Percentiles rank a stretch among this genome's conserved stretches.
phyloP scores from a whole-genome alignment of 2,329 filamentous ascomycete species.

The Claviceps sp. region DNA sequence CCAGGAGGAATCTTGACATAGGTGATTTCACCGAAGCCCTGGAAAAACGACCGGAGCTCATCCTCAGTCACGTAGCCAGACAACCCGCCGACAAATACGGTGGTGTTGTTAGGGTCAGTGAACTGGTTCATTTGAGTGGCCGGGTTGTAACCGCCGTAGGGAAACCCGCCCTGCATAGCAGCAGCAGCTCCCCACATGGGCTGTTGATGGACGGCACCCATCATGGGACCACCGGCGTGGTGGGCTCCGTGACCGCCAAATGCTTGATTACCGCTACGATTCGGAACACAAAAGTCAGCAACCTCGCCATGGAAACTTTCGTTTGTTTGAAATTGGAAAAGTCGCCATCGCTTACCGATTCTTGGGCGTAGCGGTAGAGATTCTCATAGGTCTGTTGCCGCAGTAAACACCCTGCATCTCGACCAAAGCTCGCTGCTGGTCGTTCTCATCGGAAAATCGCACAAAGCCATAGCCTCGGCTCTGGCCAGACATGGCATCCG shows the following conservation, averaged over 20 bases:
- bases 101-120: constrained; percentile 98
- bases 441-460: constrained; percentile 86
- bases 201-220: constrained; percentile 29
- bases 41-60: constrained; percentile 99
- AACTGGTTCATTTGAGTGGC: constrained; percentile 84
- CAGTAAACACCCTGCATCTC: constrained; percentile 99
- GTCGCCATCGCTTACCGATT: constrained; percentile 42
- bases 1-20: constrained; percentile 99
- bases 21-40: constrained; percentile 97
- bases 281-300: constrained; percentile 2
- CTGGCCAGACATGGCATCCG: constrained; percentile 93
- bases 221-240: constrained; percentile 30
- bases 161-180: constrained; percentile 21
- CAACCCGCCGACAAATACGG: constrained; percentile 92
- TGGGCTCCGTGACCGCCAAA: constrained; percentile 29
- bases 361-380: constrained; percentile 95
- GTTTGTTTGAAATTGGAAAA: too few species aligned
- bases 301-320: background rate
- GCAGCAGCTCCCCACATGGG: constrained; percentile 27
- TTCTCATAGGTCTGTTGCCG: constrained; percentile 96
- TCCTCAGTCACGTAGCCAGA: constrained; percentile 98
- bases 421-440: constrained; percentile 87
- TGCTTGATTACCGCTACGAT: constrained; percentile 23
- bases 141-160: constrained; percentile 33
- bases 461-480: constrained; percentile 97